Evolutionary conservation across 179 eudicot species (phyloP), one percentile per base, ranked within the genome.

Genomic region (Carnegiea gigantea): DNA sequence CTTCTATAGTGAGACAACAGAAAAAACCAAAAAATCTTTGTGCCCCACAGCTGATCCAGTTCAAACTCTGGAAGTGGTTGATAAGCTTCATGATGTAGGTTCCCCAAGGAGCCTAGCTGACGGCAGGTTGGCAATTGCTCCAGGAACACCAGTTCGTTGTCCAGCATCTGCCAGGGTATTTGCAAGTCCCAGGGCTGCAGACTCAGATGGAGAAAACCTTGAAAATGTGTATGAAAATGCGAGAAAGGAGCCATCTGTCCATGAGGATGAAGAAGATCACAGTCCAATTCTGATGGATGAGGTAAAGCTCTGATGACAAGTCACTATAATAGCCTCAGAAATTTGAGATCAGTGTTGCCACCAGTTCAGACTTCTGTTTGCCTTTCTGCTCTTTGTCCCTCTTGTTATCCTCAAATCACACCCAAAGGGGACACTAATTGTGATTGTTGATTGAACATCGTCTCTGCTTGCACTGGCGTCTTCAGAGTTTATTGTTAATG

Each of bases 101-200:
- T 80, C 87, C 64, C 84, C 91, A n/a, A 73, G 21, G 73, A 80
- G 79, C 54, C 83, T 82, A 15, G 26, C 54, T 70, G 90, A 82
- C 14, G 78, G 87, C 73, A 77, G 83, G 81, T 76, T 77, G 75
- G 38, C 80, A 68, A 81, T 92, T 77, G 98, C 97, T 80, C 98
- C 98, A 30, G 89, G 91, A 78, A 91, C 98, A 9, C 98, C 98
- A 57, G 85, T 86, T 81, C 82, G 87, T 71, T 71, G 79, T 77
- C 75, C 90, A 82, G 67, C 84, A 80, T 87, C 91, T 71, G 77
- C 82, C 43, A 86, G 89, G 79, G 77, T 73, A 11, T 89, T 86
- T 73, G 89, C 84, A 54, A 81, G 70, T 67, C 73, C 57, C 38
- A 86, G 44, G 83, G 80, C 70, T 77, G 86, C 82, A 53, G 85